Evolutionary conservation across 1,139 yeast genomes (phyloP).

Genomic region (Diutina sp.): DNA sequence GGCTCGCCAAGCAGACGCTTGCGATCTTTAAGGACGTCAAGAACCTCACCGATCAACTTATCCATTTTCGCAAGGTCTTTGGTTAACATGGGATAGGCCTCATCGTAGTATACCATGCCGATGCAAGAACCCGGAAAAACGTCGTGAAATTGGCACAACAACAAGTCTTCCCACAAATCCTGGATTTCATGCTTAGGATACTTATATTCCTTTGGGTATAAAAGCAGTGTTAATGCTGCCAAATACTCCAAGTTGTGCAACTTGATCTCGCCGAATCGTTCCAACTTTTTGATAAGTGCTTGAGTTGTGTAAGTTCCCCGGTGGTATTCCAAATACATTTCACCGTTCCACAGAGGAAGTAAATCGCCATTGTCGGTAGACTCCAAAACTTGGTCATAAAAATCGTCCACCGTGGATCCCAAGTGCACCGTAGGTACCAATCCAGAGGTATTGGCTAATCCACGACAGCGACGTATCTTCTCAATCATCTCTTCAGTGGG

Average conservation of each 20-base stretch:
- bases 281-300: conserved; percentile 69
- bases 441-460: conserved; percentile 73
- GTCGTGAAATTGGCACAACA: conserved; percentile 91
- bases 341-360: conserved; percentile 87
- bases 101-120: conserved; percentile 85
- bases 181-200: conserved; percentile 65
- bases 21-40: conserved; percentile 11
- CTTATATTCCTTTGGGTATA: conserved; percentile 30
- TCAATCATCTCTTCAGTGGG: conserved; percentile 91
- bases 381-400: conserved; percentile 53
- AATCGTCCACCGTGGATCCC: conserved; percentile 69
- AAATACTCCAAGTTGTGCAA: conserved; percentile 78
- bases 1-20: conserved; percentile 10
- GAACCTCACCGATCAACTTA: conserved; percentile 38
- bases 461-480: conserved; percentile 82
- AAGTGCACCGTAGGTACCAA: conserved; percentile 67
- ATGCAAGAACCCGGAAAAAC: conserved; percentile 94
- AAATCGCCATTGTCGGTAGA: conserved; percentile 52
- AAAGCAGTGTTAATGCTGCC: conserved; percentile 64
- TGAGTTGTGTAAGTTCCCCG: conserved; percentile 96
- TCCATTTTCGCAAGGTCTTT: conserved; percentile 42
- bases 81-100: conserved; percentile 71
- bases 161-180: conserved; percentile 74
- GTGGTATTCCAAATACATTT: conserved; percentile 87
- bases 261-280: conserved; percentile 66